Conservation (phyloP, 73 alveolate species). For the Paramecium sonneborni region DNA sequence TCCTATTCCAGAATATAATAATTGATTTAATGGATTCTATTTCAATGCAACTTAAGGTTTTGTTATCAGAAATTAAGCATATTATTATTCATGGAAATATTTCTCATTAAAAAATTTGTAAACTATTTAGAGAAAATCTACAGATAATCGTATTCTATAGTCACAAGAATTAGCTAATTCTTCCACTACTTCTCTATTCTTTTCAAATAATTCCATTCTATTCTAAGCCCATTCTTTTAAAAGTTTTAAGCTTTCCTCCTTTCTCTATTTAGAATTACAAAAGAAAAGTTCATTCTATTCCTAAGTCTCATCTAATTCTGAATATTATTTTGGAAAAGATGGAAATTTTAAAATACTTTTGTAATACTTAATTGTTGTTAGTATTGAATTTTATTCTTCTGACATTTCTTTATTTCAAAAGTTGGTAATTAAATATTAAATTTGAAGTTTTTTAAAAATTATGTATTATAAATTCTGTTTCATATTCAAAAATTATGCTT, state of each 20-base stretch:
- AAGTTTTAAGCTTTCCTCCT: slow-evolving; percentile 12
- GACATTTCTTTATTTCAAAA: not conserved
- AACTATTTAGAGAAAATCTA: slow-evolving; percentile 27
- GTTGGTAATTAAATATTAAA: not conserved
- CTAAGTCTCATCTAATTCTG: slow-evolving; percentile 24
- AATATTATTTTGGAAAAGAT: not conserved
- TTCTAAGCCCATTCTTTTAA: slow-evolving; percentile 41
- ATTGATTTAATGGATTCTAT: not conserved
- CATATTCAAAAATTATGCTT: too few species aligned
- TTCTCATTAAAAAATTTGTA: slow-evolving; percentile 48
- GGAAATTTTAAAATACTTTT: not conserved
- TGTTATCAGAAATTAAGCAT: slow-evolving; percentile 19
- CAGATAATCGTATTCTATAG: not conserved
- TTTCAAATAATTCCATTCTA: not conserved
- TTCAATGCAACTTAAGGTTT: not conserved
- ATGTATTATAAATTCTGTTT: not conserved
- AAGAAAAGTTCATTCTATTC: slow-evolving; percentile 11
- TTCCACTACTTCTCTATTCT: slow-evolving; percentile 25
- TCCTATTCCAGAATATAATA: not conserved
- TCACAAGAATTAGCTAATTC: slow-evolving; percentile 6
- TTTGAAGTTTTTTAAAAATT: not conserved
- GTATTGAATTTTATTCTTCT: not conserved
- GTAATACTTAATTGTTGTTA: not conserved
- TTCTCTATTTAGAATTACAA: slow-evolving; percentile 34
- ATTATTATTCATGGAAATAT: slow-evolving; percentile 26